Evolutionary conservation across 2,329 filamentous ascomycete genomes (phyloP).

Genomic region (Aspergillus sp.): DNA sequence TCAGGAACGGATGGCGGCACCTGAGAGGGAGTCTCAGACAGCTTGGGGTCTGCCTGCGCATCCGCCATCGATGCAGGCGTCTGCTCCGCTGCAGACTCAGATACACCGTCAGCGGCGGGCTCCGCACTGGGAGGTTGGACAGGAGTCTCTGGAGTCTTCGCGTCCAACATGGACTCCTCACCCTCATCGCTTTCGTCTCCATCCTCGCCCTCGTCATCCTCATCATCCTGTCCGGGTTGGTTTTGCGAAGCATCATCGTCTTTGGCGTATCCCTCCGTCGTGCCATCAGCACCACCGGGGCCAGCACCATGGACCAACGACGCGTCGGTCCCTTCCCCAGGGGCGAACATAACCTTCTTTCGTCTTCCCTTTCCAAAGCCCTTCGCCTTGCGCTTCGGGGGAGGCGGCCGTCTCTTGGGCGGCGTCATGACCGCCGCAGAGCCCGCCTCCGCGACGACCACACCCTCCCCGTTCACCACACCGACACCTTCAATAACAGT

Average conservation of each 20-base stretch:
- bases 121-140: slow-evolving; percentile 26
- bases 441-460: slow-evolving; percentile 53
- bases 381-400: slow-evolving; percentile 78
- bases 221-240: slow-evolving; percentile 45
- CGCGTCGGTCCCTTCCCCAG: slow-evolving; percentile 42
- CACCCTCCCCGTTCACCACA: slow-evolving; percentile 61
- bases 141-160: slow-evolving; percentile 44
- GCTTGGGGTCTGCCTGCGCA: slow-evolving; percentile 3
- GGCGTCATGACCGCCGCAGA: slow-evolving; percentile 48
- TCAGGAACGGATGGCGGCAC: slow-evolving; percentile 2
- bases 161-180: slow-evolving; percentile 48
- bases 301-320: slow-evolving; percentile 36
- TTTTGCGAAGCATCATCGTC: slow-evolving; percentile 41
- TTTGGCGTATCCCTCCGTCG: slow-evolving; percentile 29
- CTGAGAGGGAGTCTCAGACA: slow-evolving; percentile 4
- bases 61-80: slow-evolving; percentile 9
- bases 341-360: slow-evolving; percentile 64
- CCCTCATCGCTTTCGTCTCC: slow-evolving; percentile 52
- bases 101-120: slow-evolving; percentile 3
- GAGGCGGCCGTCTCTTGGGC: slow-evolving; percentile 64
- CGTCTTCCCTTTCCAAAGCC: slow-evolving; percentile 76
- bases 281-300: slow-evolving; percentile 38
- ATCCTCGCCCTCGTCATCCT: slow-evolving; percentile 48
- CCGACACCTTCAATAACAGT: slow-evolving; percentile 60
- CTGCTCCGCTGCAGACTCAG: slow-evolving; percentile 1